These are phyloP conservation scores for Suhomyces kunorum DNA, from an alignment of 1,139 yeast genomes.

Conservation along the genomic window DNA sequence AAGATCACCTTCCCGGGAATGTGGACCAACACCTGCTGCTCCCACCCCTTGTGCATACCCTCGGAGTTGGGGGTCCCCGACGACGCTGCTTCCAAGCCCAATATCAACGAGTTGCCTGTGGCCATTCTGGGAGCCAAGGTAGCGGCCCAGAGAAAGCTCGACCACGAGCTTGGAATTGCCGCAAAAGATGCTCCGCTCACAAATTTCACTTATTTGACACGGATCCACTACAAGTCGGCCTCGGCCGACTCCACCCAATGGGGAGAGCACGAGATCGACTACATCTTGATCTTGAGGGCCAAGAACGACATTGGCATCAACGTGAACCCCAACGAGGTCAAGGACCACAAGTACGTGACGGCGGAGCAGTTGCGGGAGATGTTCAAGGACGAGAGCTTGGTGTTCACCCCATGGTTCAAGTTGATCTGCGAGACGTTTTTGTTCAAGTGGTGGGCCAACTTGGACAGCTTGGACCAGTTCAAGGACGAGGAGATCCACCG, in stretches of 20 bases:
- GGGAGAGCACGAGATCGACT: constrained; percentile 99
- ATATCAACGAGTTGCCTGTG: constrained; percentile 43
- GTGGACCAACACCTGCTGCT: constrained; percentile 99
- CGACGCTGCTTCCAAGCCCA: constrained; percentile 23
- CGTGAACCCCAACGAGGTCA: constrained; percentile 80
- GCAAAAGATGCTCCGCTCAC: constrained; percentile 60
- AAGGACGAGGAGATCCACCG: constrained; percentile 51
- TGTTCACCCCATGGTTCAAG: constrained; percentile 98
- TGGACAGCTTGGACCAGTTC: constrained; percentile 55
- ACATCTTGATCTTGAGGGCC: constrained; percentile 76
- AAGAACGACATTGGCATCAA: constrained; percentile 51
- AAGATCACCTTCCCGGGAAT: constrained; percentile 93
- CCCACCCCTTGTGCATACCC: constrained; percentile 88
- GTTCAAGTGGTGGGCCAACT: constrained; percentile 90
- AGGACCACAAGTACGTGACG: constrained; percentile 74
- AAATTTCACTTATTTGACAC: constrained; percentile 78
- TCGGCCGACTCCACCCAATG: constrained; percentile 68
- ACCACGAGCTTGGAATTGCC: constrained; percentile 90
- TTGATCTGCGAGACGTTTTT: constrained; percentile 88
- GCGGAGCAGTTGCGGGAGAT: constrained; percentile 65
- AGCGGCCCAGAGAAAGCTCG: constrained; percentile 90
- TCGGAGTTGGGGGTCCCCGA: constrained; percentile 66
- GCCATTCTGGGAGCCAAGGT: constrained; percentile 77
- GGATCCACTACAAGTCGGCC: constrained; percentile 94
- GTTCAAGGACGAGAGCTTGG: constrained; percentile 64